These are phyloP conservation scores for Dipteronia sinensis DNA, from an alignment of 345 rosid genomes.

Conservation along the genomic window DNA sequence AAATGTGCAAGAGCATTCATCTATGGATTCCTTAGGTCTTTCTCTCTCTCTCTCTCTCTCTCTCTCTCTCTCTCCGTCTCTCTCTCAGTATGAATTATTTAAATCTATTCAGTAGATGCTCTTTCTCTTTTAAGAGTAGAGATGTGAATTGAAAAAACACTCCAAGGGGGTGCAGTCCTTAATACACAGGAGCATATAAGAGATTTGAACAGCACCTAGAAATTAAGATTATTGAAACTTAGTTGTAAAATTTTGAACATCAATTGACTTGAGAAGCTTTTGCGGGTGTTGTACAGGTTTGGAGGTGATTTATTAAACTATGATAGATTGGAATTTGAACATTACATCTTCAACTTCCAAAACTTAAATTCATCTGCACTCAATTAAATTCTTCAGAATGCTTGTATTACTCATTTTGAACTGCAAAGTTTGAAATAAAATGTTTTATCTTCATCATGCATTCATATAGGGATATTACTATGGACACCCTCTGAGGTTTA, in stretches of 20 bases:
- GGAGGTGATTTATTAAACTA: neutral
- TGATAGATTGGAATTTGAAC: neutral
- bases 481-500: neutral
- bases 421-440: neutral
- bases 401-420: constrained; percentile 4
- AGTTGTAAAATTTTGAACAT: constrained; percentile 1
- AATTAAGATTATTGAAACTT: neutral
- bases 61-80: neutral
- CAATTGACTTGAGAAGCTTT: neutral
- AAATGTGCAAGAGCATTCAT: constrained; percentile 11
- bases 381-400: neutral
- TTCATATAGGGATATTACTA: neutral
- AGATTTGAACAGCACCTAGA: neutral
- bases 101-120: neutral
- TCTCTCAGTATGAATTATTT: neutral
- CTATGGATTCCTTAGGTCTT: neutral
- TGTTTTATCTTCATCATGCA: neutral
- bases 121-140: neutral
- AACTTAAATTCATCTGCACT: neutral
- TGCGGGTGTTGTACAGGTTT: neutral
- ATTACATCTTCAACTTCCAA: neutral
- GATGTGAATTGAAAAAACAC: neutral
- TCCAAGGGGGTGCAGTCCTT: neutral
- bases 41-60: neutral
- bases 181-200: neutral